Percentiles rank a stretch among this genome's conserved stretches.
These are phyloP conservation scores for Penicillium cataractarum DNA, from an alignment of 495 filamentous ascomycete species.

Conservation along the genomic window DNA sequence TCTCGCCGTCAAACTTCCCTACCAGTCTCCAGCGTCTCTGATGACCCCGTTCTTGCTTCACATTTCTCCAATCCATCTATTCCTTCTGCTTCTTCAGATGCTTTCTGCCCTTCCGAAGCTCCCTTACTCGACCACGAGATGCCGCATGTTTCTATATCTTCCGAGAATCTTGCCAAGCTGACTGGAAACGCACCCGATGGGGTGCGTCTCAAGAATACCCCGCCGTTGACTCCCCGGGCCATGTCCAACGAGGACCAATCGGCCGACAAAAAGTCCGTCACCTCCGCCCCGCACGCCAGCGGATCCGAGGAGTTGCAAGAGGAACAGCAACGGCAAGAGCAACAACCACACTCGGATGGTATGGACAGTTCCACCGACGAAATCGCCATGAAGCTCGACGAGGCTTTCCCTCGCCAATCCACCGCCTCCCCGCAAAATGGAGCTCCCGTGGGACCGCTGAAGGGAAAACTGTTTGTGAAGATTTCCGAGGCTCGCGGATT, in stretches of 20 bases:
- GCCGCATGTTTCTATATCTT: conserved; percentile 54
- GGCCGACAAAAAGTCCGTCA: conserved; percentile 40
- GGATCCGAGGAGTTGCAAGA: conserved; percentile 30
- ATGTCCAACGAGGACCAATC: conserved; percentile 66
- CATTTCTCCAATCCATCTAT: conserved; percentile 77
- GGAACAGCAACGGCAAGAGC: conserved; percentile 21
- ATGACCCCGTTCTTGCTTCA: conserved; percentile 67
- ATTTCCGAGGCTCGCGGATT: conserved; percentile 84
- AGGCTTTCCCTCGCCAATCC: conserved; percentile 42
- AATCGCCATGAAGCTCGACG: conserved; percentile 48
- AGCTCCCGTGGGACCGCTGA: conserved; percentile 71
- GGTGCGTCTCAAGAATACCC: conserved; percentile 79
- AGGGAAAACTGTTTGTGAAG: conserved; percentile 87
- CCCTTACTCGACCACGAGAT: conserved; percentile 56
- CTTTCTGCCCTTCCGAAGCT: conserved; percentile 58
- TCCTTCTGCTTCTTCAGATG: conserved; percentile 55
- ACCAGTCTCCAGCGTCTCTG: conserved; percentile 68
- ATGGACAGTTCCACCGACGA: conserved; percentile 42
- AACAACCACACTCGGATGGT: conserved; percentile 26
- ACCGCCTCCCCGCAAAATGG: conserved; percentile 45
- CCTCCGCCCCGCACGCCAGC: conserved; percentile 32
- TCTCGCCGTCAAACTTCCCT: conserved; percentile 56
- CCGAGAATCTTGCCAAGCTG: conserved; percentile 82
- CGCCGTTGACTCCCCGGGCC: conserved; percentile 83
- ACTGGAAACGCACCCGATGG: conserved; percentile 69